A percentile compares a stretch with the other conserved stretches of the same genome.
Conservation (phyloP, 176 grass and related monocot species). For the Ensete ventricosum region DNA sequence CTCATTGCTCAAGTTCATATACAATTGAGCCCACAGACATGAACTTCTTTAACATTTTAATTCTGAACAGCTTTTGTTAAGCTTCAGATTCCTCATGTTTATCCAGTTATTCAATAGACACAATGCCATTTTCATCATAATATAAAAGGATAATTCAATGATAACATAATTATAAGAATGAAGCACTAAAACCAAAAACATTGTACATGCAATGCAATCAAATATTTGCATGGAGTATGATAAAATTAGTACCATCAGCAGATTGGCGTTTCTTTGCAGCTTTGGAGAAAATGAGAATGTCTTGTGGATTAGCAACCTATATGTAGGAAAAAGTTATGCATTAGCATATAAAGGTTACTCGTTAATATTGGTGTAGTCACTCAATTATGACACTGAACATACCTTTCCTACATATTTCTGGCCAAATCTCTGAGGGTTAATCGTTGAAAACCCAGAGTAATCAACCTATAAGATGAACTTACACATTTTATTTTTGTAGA, state of each 20-base stretch:
- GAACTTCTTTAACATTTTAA: too few species aligned
- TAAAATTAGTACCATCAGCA: constrained; percentile 32
- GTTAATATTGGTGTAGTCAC: constrained; percentile 15
- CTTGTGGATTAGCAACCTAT: constrained; percentile 85
- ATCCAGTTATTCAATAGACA: too few species aligned
- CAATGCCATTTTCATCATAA: not conserved
- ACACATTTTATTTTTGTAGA: not conserved
- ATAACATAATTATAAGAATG: not conserved
- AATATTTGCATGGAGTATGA: not conserved
- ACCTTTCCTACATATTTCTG: constrained; percentile 88
- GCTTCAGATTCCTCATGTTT: not conserved
- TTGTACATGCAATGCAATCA: not conserved
- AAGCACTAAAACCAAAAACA: not conserved
- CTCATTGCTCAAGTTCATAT: too few species aligned
- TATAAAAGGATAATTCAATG: not conserved
- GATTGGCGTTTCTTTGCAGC: constrained; percentile 33
- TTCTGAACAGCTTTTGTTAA: not conserved
- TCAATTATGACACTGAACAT: constrained; percentile 10
- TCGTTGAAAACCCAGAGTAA: constrained; percentile 46
- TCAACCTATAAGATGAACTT: constrained; percentile 45
- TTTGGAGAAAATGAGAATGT: constrained; percentile 61
- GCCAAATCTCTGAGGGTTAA: constrained; percentile 60
- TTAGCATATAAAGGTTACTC: not conserved
- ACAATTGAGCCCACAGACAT: too few species aligned
- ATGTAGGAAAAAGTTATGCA: not conserved